Evolutionary conservation across 495 filamentous ascomycete species (phyloP).

Genomic region (Pyrenula aspistea): DNA sequence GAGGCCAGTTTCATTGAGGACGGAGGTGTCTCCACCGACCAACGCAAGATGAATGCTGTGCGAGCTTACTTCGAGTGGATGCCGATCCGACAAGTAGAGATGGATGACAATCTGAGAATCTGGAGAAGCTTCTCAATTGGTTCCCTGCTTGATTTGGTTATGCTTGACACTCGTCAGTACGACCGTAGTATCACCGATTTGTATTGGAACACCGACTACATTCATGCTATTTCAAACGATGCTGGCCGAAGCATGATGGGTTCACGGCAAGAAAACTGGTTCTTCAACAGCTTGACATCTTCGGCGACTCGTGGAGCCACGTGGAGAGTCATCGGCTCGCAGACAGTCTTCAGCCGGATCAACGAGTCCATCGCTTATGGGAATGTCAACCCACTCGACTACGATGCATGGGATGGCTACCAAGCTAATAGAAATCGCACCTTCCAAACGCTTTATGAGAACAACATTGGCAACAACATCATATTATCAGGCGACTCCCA

Average conservation of each 20-base stretch:
- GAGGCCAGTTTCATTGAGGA: constrained; percentile 47
- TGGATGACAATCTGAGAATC: constrained; percentile 61
- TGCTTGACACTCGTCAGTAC: constrained; percentile 59
- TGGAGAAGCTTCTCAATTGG: constrained; percentile 58
- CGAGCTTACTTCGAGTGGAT: constrained; percentile 56
- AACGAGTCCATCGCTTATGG: constrained; percentile 32
- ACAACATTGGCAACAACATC: constrained; percentile 55
- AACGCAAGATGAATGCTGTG: constrained; percentile 62
- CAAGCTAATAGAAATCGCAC: constrained; percentile 51
- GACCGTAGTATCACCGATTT: constrained; percentile 42
- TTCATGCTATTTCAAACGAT: constrained; percentile 43
- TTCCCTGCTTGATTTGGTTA: constrained; percentile 51
- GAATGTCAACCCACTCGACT: constrained; percentile 37
- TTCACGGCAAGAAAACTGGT: constrained; percentile 54
- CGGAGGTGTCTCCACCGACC: constrained; percentile 50
- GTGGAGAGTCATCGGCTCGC: constrained; percentile 56
- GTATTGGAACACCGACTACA: constrained; percentile 40
- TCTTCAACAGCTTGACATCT: constrained; percentile 42
- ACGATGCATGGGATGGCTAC: constrained; percentile 60
- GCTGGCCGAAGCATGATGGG: constrained; percentile 53
- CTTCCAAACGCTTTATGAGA: constrained; percentile 41
- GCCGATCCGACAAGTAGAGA: constrained; percentile 42
- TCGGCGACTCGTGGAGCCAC: constrained; percentile 40
- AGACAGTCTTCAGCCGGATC: constrained; percentile 50
- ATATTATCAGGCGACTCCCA: constrained; percentile 60